Conservation (phyloP, 1,284 basidiomycete genomes). For the Austropuccinia psidii region DNA sequence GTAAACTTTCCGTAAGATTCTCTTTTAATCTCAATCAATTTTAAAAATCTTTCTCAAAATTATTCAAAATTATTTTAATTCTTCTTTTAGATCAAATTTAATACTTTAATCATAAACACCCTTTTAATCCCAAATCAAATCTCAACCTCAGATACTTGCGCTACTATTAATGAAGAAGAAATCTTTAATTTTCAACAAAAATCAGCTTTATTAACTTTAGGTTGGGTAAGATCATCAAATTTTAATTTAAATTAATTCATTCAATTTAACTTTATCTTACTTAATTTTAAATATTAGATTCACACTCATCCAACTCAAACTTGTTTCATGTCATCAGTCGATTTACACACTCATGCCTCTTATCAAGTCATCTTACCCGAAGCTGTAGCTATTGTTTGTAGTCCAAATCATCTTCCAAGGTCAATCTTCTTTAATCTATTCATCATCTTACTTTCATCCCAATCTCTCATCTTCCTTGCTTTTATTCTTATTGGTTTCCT, state of each 20-base stretch:
- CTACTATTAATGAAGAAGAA: constrained; percentile 72
- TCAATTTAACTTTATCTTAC: not conserved
- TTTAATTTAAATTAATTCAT: not conserved
- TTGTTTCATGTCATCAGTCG: constrained; percentile 71
- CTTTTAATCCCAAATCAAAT: constrained; percentile 73
- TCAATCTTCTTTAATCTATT: not conserved
- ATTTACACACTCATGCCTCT: constrained; percentile 75
- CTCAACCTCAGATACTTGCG: constrained; percentile 73
- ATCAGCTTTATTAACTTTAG: constrained; percentile 67
- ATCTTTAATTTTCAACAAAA: constrained; percentile 74
- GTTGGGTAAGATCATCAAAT: constrained; percentile 60
- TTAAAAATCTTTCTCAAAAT: not conserved
- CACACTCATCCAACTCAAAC: constrained; percentile 85
- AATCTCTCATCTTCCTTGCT: not conserved
- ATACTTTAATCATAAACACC: constrained; percentile 59
- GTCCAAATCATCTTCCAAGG: constrained; percentile 65
- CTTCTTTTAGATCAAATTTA: not conserved
- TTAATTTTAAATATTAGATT: constrained; percentile 55
- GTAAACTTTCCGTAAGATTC: constrained; percentile 44
- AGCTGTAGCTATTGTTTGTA: constrained; percentile 82
- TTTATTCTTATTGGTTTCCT: not conserved
- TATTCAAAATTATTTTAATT: not conserved
- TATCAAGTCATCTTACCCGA: constrained; percentile 81
- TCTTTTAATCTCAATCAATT: not conserved
- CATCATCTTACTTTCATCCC: not conserved